Percentiles rank a stretch among this genome's conserved stretches.
Conservation (phyloP, 2,329 filamentous ascomycete species). For the Fusarium hainanense region DNA sequence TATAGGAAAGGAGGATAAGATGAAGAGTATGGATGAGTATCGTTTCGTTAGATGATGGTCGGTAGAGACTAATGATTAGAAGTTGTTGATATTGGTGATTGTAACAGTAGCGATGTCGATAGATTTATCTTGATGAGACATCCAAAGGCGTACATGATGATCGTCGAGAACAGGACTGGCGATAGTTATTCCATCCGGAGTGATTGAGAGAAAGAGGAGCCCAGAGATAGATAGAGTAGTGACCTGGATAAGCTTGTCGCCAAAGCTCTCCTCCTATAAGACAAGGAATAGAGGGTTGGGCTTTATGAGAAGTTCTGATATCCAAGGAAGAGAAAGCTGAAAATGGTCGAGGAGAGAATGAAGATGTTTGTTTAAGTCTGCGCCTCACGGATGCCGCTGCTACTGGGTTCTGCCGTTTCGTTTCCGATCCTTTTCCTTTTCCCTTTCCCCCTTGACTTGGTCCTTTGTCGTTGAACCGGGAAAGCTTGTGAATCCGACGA, state of each 20-base stretch:
- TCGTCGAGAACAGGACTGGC: slow-evolving; percentile 22
- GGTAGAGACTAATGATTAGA: slow-evolving; percentile 5
- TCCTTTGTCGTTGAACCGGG: slow-evolving; percentile 14
- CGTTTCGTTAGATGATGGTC: slow-evolving; percentile 3
- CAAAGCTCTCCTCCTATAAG: background rate
- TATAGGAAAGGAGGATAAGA: background rate
- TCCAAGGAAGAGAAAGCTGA: slow-evolving; percentile 15
- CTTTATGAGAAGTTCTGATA: background rate
- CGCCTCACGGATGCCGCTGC: slow-evolving; percentile 18
- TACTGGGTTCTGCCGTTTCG: background rate
- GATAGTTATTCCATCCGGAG: slow-evolving; percentile 2
- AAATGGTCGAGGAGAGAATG: background rate
- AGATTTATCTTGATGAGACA: slow-evolving; percentile 29
- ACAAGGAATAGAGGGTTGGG: background rate
- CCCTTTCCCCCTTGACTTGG: background rate
- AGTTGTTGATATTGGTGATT: slow-evolving; percentile 10
- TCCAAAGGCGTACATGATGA: slow-evolving; percentile 40
- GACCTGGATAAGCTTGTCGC: background rate
- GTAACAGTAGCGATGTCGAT: slow-evolving; percentile 14
- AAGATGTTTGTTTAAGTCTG: slow-evolving; percentile 11
- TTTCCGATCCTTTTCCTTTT: background rate
- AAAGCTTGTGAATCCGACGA: slow-evolving; percentile 26
- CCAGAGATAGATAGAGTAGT: background rate
- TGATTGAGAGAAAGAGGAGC: background rate
- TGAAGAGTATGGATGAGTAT: slow-evolving; percentile 2